These are phyloP conservation scores for Paecilomyces niveus DNA, from an alignment of 2,329 filamentous ascomycete species.

Conservation along the genomic window DNA sequence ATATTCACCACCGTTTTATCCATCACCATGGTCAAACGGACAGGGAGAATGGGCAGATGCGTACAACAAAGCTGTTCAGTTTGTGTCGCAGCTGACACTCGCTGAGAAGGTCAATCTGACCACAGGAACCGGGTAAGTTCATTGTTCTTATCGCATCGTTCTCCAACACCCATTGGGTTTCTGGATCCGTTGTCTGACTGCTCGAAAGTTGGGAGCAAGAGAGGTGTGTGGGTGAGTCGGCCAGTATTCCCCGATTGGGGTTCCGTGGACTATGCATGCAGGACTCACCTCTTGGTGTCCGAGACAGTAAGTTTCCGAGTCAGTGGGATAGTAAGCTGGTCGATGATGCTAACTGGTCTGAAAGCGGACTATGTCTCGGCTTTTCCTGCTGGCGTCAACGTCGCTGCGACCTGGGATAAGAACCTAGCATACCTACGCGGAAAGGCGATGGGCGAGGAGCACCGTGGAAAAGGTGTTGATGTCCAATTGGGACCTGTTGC, in stretches of 20 bases:
- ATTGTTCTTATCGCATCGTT: neutral
- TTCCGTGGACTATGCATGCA: constrained; percentile 73
- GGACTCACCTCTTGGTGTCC: constrained; percentile 75
- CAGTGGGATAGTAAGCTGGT: neutral
- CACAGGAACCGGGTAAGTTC: constrained; percentile 71
- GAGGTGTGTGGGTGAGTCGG: constrained; percentile 67
- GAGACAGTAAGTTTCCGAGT: constrained; percentile 44
- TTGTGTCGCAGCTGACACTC: constrained; percentile 77
- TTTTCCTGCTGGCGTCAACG: constrained; percentile 70
- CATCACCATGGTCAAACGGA: constrained; percentile 79
- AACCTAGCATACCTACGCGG: constrained; percentile 62
- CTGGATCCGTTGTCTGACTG: constrained; percentile 8
- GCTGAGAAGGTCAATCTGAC: constrained; percentile 92
- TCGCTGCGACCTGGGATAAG: constrained; percentile 77
- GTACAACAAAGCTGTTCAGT: constrained; percentile 66
- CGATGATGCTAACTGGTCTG: neutral
- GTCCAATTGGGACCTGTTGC: constrained; percentile 71
- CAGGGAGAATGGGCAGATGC: constrained; percentile 67
- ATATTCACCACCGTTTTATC: constrained; percentile 63
- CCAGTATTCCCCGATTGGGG: constrained; percentile 45
- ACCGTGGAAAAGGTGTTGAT: constrained; percentile 67
- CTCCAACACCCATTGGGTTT: neutral
- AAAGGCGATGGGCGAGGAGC: constrained; percentile 67
- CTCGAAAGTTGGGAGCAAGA: constrained; percentile 56
- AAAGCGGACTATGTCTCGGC: constrained; percentile 72